Base-by-base conservation (phyloP, 1,284 basidiomycete species). In the Crucibulum cyathiforme region DNA sequence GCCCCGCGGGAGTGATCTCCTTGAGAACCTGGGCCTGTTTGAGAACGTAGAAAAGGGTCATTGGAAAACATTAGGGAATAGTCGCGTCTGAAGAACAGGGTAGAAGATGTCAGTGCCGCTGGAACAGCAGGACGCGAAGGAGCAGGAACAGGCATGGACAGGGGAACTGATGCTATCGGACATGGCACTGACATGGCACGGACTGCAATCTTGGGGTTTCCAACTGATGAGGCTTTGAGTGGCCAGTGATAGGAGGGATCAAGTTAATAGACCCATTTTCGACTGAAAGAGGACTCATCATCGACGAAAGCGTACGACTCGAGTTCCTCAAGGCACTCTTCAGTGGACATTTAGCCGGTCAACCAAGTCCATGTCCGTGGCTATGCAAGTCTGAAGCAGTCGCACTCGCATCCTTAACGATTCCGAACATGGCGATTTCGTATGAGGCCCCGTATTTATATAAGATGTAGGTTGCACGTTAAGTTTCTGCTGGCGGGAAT, bases 1-100 rank as follows among this genome's bases (percentile, higher is more conserved):
- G 24, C 24, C 24, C 5, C 24, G 24, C 24, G 24, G 24, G 24
- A 31, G 24, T 31, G 24, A 31, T 31, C 24, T 31, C 24, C 24
- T 31, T 31, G 24, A 31, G 24, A 31, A 31, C 24, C 2, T 5
- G 24, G 24, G 85, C 85, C 53, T 92, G 86, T 2, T 91, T 84
- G n/a, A 90, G 88, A 24, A 89, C 84, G 0, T 95, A 94, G 79
- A 98, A 98, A 2, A 89, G 76, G 98, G 98, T 7, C 80, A 31
- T 68, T 7, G 77, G 75, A 61, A 80, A 82, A 2, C 75, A 71
- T 4, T 84, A 77, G 0, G 83, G 84, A 0, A 80, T 81, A 0
- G 90, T 87, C 0, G 86, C 85, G 69, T 89, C 86, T 60, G 86
- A 90, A 31, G 90, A 72, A 67, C 24, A n/a, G 47, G 13, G 31